Evolutionary conservation across 1,284 basidiomycete species (phyloP).

Genomic region (Neonothopanus nambi): DNA sequence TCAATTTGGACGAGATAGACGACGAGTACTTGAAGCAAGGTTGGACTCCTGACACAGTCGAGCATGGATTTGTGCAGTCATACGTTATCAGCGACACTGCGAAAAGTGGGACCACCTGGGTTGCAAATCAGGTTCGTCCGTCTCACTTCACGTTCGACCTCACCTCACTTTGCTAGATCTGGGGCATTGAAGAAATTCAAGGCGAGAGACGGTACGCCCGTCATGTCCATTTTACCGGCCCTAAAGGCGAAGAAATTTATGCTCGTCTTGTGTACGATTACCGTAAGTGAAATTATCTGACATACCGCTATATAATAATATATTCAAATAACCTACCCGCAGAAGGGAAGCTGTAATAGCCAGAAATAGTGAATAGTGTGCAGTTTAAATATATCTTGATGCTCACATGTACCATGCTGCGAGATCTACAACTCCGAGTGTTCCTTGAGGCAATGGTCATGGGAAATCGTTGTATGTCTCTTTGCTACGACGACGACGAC

Average conservation of each 20-base stretch:
- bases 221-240: conserved; percentile 66
- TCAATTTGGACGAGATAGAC: conserved; percentile 44
- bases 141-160: neutral
- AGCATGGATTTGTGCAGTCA: conserved; percentile 51
- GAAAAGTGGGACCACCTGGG: conserved; percentile 55
- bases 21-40: conserved; percentile 50
- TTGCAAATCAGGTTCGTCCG: conserved; percentile 49
- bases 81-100: conserved; percentile 53
- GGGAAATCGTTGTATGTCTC: too few species aligned
- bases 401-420: neutral
- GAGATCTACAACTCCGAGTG: too few species aligned
- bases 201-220: conserved; percentile 62
- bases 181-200: conserved; percentile 67
- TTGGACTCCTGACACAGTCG: conserved; percentile 56
- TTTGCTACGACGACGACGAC: too few species aligned
- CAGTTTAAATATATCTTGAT: too few species aligned
- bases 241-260: conserved; percentile 56
- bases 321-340: too few species aligned
- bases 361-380: too few species aligned
- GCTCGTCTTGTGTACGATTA: conserved; percentile 70
- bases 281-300: conserved; percentile 21
- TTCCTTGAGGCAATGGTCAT: too few species aligned
- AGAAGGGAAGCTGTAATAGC: too few species aligned
- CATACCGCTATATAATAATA: too few species aligned
- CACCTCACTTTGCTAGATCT: conserved; percentile 43